Conservation (phyloP, 805 yeast species). For the Candida peoriensis region DNA sequence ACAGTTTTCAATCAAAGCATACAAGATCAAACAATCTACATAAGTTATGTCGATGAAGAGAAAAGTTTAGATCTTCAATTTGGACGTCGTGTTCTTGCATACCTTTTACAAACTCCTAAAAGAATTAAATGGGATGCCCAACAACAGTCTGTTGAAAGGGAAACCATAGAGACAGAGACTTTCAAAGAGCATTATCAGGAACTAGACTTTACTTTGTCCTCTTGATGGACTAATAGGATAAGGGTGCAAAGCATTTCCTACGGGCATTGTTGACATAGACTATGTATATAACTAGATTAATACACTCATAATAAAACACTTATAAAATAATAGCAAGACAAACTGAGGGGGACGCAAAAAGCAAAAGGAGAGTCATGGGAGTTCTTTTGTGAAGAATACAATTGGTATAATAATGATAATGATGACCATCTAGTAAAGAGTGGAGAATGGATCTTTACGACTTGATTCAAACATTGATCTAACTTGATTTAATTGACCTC, state of each 20-base stretch:
- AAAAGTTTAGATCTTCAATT: constrained; percentile 69
- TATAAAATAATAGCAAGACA: not conserved
- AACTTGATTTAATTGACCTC: constrained; percentile 26
- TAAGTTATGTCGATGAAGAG: constrained; percentile 25
- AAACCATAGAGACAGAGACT: constrained; percentile 53
- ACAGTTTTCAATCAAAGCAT: constrained; percentile 30
- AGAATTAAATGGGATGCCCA: constrained; percentile 77
- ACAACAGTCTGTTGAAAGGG: constrained; percentile 56
- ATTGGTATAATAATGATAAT: not conserved
- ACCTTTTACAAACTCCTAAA: constrained; percentile 52
- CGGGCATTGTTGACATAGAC: not conserved
- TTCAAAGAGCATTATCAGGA: constrained; percentile 53
- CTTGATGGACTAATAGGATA: no score
- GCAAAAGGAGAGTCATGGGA: no score
- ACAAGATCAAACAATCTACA: constrained; percentile 25
- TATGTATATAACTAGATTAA: not conserved
- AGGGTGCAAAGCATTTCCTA: no score
- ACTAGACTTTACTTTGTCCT: constrained; percentile 44
- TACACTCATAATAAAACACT: constrained; percentile 1
- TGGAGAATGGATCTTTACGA: constrained; percentile 24
- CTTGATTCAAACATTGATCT: constrained; percentile 22
- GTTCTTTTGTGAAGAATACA: no score
- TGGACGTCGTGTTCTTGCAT: constrained; percentile 75
- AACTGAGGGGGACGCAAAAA: not conserved
- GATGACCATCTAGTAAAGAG: constrained; percentile 16